Percentiles rank a stretch among this genome's conserved stretches.
Conservation (phyloP, 208 protist genomes). For the Wallacemonas sp. region DNA sequence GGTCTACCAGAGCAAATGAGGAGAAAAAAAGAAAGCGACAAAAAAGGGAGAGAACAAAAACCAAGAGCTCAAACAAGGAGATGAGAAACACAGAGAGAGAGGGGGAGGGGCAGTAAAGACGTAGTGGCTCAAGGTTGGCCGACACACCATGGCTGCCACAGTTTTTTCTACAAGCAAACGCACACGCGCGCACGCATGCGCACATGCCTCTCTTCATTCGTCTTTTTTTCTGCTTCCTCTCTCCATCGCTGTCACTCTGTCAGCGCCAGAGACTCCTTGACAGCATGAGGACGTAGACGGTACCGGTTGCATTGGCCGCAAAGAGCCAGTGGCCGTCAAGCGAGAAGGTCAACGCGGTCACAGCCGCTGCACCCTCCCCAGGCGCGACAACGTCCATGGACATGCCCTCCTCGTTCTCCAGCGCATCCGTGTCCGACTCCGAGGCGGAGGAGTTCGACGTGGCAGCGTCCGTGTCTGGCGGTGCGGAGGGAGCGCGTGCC, state of each 20-base stretch:
- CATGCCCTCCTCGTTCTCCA: not conserved
- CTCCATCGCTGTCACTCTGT: too few species aligned
- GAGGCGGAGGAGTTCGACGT: not conserved
- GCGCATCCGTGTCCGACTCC: not conserved
- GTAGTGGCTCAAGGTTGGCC: too few species aligned
- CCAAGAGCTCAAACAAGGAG: not conserved
- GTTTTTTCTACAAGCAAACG: not conserved
- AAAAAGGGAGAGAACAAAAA: not conserved
- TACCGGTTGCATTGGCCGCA: constrained; percentile 42
- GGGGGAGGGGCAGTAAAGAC: not conserved
- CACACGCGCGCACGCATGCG: not conserved
- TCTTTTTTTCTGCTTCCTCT: too few species aligned
- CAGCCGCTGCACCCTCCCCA: constrained; percentile 15
- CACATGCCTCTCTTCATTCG: not conserved
- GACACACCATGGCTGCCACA: too few species aligned
- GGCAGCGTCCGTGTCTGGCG: not conserved
- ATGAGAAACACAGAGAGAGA: not conserved
- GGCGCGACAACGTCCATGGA: not conserved
- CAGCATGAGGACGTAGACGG: constrained; percentile 57
- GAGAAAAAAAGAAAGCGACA: not conserved
- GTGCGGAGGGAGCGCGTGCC: not conserved
- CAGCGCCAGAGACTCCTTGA: constrained; percentile 17
- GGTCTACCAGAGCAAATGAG: too few species aligned
- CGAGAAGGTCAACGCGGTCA: constrained; percentile 64
- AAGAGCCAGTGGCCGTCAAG: constrained; percentile 62